Conservation (phyloP, 805 yeast genomes). For the Kluyveromyces siamensis region DNA sequence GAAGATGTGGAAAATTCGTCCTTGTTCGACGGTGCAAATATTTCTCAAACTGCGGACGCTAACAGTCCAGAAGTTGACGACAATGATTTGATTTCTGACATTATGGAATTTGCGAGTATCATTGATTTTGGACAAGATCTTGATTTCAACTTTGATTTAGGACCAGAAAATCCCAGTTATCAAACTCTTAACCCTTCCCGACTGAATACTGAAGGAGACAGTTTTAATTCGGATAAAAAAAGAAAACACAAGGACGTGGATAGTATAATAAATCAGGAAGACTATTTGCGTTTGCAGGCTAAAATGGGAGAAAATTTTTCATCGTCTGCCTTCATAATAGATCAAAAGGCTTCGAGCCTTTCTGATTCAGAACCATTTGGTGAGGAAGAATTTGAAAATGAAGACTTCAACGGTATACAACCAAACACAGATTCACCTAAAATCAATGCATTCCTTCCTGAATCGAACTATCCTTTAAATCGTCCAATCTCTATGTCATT, state of each 20-base stretch:
- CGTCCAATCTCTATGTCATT: slow-evolving; percentile 44
- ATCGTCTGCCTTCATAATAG: neutral
- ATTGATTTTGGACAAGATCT: slow-evolving; percentile 39
- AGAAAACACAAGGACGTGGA: neutral
- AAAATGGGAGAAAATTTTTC: neutral
- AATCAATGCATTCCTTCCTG: slow-evolving; percentile 14
- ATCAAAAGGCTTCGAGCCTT: neutral
- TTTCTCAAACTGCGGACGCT: neutral
- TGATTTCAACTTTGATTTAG: slow-evolving; percentile 27
- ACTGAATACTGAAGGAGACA: neutral
- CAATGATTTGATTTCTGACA: slow-evolving; percentile 31
- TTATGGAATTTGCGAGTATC: slow-evolving; percentile 37
- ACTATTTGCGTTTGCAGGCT: too few relatives aligned
- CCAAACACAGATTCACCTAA: slow-evolving; percentile 6
- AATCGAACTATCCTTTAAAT: slow-evolving; percentile 5
- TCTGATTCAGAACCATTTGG: neutral
- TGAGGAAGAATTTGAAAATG: slow-evolving; percentile 21
- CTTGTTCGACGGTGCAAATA: neutral
- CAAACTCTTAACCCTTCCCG: slow-evolving; percentile 6
- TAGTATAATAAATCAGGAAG: neutral
- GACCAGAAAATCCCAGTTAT: slow-evolving; percentile 4
- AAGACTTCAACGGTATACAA: slow-evolving; percentile 16
- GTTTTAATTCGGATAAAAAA: neutral
- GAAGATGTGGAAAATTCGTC: neutral
- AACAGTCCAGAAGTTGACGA: slow-evolving; percentile 12